phyloP scores from a whole-genome alignment of 306 rosid species.

The Gastrolobium villosum region DNA sequence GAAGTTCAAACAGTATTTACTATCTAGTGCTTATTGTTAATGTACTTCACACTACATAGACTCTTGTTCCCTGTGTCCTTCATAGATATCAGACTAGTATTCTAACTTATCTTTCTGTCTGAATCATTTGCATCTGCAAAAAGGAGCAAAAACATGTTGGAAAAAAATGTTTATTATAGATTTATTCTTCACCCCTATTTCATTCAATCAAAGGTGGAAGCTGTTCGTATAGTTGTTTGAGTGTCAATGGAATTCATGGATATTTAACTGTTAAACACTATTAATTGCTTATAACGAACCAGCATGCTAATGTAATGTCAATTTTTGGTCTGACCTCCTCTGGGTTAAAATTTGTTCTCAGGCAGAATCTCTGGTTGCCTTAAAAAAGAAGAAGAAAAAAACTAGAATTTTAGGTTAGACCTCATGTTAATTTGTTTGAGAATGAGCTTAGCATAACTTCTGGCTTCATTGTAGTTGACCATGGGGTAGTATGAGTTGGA shows the following conservation, averaged over 20 bases:
- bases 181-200: neutral
- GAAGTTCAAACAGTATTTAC: conserved; percentile 28
- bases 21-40: conserved; percentile 29
- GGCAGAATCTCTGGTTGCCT: neutral
- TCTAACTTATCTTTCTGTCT: conserved; percentile 25
- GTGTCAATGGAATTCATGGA: conserved; percentile 17
- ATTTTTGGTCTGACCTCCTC: conserved; percentile 24
- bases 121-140: conserved; percentile 38
- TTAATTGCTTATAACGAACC: conserved; percentile 2
- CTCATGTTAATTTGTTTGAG: conserved; percentile 6
- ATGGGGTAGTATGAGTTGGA: conserved; percentile 31
- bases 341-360: conserved; percentile 4
- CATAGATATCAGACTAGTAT: neutral
- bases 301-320: neutral
- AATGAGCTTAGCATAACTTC: conserved; percentile 24
- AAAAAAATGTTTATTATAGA: neutral
- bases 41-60: conserved; percentile 2
- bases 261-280: conserved; percentile 14
- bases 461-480: conserved; percentile 22
- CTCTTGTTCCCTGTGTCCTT: conserved; percentile 23
- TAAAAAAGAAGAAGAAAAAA: neutral
- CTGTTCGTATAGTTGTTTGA: conserved; percentile 8
- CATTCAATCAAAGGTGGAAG: conserved; percentile 20
- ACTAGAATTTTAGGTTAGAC: neutral
- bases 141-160: conserved; percentile 20